phyloP scores from a whole-genome alignment of 2,329 filamentous ascomycete species.

The Colletotrichum lentis region DNA sequence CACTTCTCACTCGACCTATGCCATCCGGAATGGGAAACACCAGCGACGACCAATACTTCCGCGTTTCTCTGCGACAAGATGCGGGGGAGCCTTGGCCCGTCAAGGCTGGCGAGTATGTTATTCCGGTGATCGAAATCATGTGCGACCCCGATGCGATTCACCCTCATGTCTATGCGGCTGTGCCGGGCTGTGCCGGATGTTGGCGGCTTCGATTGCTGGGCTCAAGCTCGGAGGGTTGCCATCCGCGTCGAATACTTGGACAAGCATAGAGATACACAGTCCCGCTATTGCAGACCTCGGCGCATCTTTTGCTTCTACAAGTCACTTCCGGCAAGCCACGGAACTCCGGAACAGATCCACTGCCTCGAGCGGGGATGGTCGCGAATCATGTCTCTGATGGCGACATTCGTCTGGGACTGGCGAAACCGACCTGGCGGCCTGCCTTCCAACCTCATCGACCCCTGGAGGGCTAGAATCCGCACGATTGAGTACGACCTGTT shows the following conservation, averaged over 20 bases:
- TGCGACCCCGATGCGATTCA: background rate
- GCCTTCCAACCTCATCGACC: background rate
- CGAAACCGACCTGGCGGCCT: background rate
- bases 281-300: background rate
- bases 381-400: background rate
- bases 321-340: background rate
- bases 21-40: background rate
- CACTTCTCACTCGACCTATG: background rate
- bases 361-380: background rate
- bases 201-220: background rate
- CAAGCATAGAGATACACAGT: background rate
- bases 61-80: background rate
- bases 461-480: background rate
- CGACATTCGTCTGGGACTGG: background rate
- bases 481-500: slow-evolving; percentile 8
- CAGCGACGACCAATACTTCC: background rate
- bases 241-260: background rate
- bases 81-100: background rate
- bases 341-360: background rate
- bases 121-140: background rate
- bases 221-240: background rate
- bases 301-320: background rate
- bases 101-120: background rate
- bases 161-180: background rate
- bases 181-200: background rate